Evolutionary conservation across 2,329 filamentous ascomycete species (phyloP).

Genomic region (Paraphaeosphaeria sporulosa): DNA sequence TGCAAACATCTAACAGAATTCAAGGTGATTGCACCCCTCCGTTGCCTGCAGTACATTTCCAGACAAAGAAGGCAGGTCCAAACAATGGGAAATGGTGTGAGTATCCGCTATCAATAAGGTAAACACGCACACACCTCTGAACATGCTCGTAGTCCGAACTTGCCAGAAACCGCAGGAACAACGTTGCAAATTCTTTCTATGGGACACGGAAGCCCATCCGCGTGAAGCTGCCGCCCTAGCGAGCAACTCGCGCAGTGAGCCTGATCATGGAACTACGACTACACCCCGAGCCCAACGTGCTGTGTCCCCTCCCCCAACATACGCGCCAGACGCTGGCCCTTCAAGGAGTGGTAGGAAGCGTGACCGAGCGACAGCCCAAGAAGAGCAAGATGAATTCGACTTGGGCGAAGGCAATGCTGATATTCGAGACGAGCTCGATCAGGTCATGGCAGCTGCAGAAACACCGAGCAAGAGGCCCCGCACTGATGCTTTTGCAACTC

Average conservation of each 20-base stretch:
- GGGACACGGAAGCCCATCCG: conserved; percentile 61
- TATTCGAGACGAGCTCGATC: conserved; percentile 41
- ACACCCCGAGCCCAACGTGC: conserved; percentile 24
- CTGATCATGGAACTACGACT: conserved; percentile 27
- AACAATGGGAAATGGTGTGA: conserved; percentile 64
- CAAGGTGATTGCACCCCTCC: conserved; percentile 63
- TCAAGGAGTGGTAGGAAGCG: conserved; percentile 39
- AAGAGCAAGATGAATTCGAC: conserved; percentile 45
- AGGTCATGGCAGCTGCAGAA: conserved; percentile 36
- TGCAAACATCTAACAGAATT: conserved; percentile 18
- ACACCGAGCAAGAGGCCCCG: conserved; percentile 53
- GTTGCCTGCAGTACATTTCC: conserved; percentile 61
- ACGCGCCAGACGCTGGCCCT: conserved; percentile 21
- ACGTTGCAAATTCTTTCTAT: conserved; percentile 66
- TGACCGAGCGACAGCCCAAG: conserved; percentile 28
- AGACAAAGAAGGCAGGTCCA: conserved; percentile 63
- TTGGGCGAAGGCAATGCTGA: conserved; percentile 41
- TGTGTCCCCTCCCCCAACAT: conserved; percentile 29
- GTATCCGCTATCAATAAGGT: conserved; percentile 1
- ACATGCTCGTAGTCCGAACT: conserved; percentile 56
- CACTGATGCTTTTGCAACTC: conserved; percentile 49
- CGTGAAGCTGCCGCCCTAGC: conserved; percentile 58
- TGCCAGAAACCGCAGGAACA: conserved; percentile 60
- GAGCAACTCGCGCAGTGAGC: conserved; percentile 58
- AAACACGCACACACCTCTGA: background rate